Conservation (phyloP, 73 alveolate genomes). For the Paramecium octaurelia region DNA sequence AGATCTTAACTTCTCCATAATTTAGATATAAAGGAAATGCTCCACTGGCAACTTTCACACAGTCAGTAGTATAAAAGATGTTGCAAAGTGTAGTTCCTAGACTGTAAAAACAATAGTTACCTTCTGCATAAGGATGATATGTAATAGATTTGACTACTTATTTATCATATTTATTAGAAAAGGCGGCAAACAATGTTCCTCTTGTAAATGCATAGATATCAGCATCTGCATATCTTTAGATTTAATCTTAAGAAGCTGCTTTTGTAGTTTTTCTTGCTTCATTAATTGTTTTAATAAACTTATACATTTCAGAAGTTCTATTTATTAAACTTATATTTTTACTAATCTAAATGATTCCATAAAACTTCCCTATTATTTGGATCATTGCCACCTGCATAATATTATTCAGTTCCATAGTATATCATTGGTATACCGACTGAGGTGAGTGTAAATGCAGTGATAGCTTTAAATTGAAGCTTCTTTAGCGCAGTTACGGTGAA, state of each 20-base stretch:
- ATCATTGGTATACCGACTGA: conserved; percentile 93
- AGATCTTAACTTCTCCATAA: conserved; percentile 43
- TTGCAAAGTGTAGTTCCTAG: background rate
- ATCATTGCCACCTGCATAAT: conserved; percentile 91
- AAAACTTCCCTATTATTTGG: conserved; percentile 92
- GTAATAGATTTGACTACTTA: background rate
- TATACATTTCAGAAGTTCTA: conserved; percentile 48
- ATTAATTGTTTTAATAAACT: background rate
- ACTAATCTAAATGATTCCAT: conserved; percentile 65
- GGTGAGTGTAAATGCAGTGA: conserved; percentile 76
- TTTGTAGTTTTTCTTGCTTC: conserved; percentile 23
- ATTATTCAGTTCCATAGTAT: conserved; percentile 97
- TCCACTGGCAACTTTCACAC: background rate
- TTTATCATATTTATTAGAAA: conserved; percentile 41
- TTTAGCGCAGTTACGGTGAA: conserved; percentile 34
- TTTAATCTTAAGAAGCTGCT: conserved; percentile 34
- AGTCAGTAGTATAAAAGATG: conserved; percentile 38
- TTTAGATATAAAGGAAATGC: background rate
- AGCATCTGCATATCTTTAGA: conserved; percentile 46
- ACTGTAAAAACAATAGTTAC: background rate
- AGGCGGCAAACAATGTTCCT: conserved; percentile 44
- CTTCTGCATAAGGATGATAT: conserved; percentile 49
- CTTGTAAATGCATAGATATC: conserved; percentile 33
- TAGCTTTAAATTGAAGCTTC: conserved; percentile 72
- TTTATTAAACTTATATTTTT: background rate